Evolutionary conservation across 2,329 filamentous ascomycete species (phyloP).

Genomic region (Ophiosphaerella narmari): DNA sequence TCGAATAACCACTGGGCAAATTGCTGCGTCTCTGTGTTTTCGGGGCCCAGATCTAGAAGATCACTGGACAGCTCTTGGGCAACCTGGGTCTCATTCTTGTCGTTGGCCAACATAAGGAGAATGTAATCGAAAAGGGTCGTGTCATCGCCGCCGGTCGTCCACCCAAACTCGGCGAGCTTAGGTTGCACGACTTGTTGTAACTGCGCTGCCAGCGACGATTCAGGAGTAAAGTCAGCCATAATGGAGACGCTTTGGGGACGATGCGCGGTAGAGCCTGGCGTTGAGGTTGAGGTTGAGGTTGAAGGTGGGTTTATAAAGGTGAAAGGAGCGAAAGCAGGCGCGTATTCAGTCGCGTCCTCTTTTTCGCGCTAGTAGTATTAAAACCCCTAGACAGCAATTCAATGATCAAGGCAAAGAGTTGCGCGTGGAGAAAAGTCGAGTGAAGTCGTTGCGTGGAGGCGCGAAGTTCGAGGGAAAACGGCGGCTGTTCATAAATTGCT

Average conservation of each 20-base stretch:
- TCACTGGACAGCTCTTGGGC: constrained; percentile 86
- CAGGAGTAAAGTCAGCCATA: constrained; percentile 79
- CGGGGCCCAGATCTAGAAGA: constrained; percentile 77
- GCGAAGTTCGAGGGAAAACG: not conserved
- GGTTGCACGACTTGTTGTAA: constrained; percentile 83
- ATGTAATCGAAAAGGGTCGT: constrained; percentile 93
- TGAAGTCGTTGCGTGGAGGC: constrained; percentile 9
- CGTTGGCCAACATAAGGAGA: constrained; percentile 94
- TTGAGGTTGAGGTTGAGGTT: constrained; percentile 13
- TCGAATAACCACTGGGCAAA: constrained; percentile 95
- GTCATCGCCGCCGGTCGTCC: constrained; percentile 81
- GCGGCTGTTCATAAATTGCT: not conserved
- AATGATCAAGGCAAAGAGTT: not conserved
- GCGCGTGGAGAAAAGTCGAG: not conserved
- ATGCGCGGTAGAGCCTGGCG: constrained; percentile 18
- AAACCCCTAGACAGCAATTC: not conserved
- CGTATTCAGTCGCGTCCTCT: constrained; percentile 25
- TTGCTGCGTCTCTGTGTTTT: constrained; percentile 79
- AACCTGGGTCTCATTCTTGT: constrained; percentile 89
- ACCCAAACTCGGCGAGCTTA: constrained; percentile 90
- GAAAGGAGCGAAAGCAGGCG: constrained; percentile 25
- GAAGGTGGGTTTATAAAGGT: not conserved
- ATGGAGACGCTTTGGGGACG: constrained; percentile 10
- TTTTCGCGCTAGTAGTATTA: not conserved
- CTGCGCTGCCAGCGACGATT: constrained; percentile 82